Base-by-base conservation (phyloP, 345 rosid genomes). In the Hevea brasiliensis region DNA sequence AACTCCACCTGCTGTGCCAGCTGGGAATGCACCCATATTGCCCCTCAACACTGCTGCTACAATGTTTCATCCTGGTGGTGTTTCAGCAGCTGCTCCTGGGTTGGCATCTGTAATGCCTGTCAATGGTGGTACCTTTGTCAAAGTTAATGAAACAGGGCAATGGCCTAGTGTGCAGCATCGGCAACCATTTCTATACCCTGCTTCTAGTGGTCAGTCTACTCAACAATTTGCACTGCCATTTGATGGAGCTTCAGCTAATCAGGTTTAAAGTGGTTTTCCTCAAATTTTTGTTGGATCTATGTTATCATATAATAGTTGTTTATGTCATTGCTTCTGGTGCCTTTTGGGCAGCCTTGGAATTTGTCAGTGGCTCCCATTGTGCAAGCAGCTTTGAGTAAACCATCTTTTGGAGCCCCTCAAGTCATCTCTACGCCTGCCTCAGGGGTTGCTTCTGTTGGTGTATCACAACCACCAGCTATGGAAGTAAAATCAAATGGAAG, bases 401-500 rank as follows among this genome's bases (percentile, higher is more conserved):
- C 87, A 67, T 72, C 90, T 71, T 73, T 80, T 56, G 94, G 81
- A 71, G 81, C 86, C 41, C 72, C 83, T 58, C 77, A 65, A 59
- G 71, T 74, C 57, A 65, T 81, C 65, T 70, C 79, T 37, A 74
- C 75, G 44, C 73, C 82, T 45, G 65, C 60, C 58, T 79, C 81
- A 51, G 88, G 72, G 53, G 76, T 63, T 9, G 67, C 79, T 72
- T 76, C 84, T 48, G 65, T 67, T 26, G 80, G 81, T 70, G 72
- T 65, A 21, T 61, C 82, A 66, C 90, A 81, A 54, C 79, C 81
- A 72, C 60, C 84, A 20, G 11, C 84, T 20, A 62, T 32, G 24
- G 96, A 91, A 65, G 81, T 73, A 42, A 84, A 85, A 80, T 73
- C 84, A 71, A 72, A 69, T 42, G 90, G 88, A 79, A 92, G 96